phyloP scores from a whole-genome alignment of 1,139 yeast genomes.

The Chernovozyma aurita region DNA sequence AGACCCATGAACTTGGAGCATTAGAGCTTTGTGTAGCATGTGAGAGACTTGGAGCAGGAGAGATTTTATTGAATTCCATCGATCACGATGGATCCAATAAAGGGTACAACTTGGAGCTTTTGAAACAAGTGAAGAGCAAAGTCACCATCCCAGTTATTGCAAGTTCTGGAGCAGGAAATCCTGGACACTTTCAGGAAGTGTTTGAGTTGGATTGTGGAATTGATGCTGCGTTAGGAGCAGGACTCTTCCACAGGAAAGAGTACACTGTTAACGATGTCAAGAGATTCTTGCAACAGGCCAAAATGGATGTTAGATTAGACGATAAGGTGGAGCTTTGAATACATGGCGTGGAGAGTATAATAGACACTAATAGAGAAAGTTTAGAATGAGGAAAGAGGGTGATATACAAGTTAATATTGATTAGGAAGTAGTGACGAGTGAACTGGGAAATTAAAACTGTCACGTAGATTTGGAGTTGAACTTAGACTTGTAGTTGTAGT shows the following conservation, averaged over 20 bases:
- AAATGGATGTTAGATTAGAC: slow-evolving; percentile 37
- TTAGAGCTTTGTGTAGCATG: slow-evolving; percentile 83
- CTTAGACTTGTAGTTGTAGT: too few relatives aligned
- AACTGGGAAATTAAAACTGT: too few relatives aligned
- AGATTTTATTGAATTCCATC: slow-evolving; percentile 83
- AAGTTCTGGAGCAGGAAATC: slow-evolving; percentile 94
- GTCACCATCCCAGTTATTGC: slow-evolving; percentile 93
- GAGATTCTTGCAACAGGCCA: slow-evolving; percentile 42
- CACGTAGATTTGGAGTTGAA: too few relatives aligned
- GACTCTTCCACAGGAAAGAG: slow-evolving; percentile 94
- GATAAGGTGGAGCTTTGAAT: slow-evolving; percentile 21
- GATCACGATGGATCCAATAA: slow-evolving; percentile 95
- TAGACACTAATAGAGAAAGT: too few relatives aligned
- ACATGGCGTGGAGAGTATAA: too few relatives aligned
- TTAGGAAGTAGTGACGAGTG: too few relatives aligned
- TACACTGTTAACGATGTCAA: slow-evolving; percentile 85
- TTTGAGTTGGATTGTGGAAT: slow-evolving; percentile 68
- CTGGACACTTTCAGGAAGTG: slow-evolving; percentile 84
- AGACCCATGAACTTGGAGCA: slow-evolving; percentile 85
- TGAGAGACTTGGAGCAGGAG: slow-evolving; percentile 96
- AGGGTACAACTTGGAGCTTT: slow-evolving; percentile 84
- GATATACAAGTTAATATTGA: too few relatives aligned
- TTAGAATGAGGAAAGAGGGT: too few relatives aligned
- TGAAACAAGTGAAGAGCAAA: slow-evolving; percentile 68
- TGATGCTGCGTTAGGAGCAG: slow-evolving; percentile 98